Evolutionary conservation across 2,329 filamentous ascomycete species (phyloP), one percentile per base, ranked within the genome.

Genomic region (Podosphaera aphanis): DNA sequence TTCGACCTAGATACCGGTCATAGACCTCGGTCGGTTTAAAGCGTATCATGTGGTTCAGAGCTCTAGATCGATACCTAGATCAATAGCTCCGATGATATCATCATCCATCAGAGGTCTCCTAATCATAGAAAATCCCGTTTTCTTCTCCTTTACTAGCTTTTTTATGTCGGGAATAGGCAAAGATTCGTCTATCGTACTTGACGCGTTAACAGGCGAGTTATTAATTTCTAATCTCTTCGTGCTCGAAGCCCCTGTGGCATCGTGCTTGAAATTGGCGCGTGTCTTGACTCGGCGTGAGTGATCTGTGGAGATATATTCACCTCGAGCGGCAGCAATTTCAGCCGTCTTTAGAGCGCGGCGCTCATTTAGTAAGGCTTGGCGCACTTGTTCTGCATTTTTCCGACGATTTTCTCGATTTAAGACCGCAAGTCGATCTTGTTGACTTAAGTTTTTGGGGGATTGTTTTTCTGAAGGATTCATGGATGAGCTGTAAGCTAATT

Each of bases 1-100:
- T n/a, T n/a, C n/a, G n/a, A n/a, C n/a, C n/a, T n/a, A n/a, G n/a
- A n/a, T n/a, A n/a, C n/a, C n/a, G n/a, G n/a, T n/a, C n/a, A n/a
- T n/a, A n/a, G n/a, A n/a, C n/a, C n/a, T n/a, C n/a, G n/a, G n/a
- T n/a, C n/a, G n/a, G n/a, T n/a, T n/a, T n/a, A n/a, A n/a, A n/a
- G n/a, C n/a, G n/a, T n/a, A n/a, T 19, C 8, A 37, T 15, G 8
- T 19, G 18, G 6, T n/a, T 25, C 43, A 41, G 19, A 43, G 45
- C 42, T 93, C 85, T 55, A 93, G 77, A 54, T 95, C 88, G 59
- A 95, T 84, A 23, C 84, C 88, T 55, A 95, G 64, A 60, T 95
- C 90, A 66, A 95, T 66, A 21, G 77, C 72, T 1, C 80, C 85
- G 61, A 95, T 88, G 47, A 94, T 80, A 57, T 95, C 90, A 58